Evolutionary conservation across 768 basidiomycete genomes (phyloP), one percentile per base, ranked within the genome.

Genomic region (Phlebiopsis gigantea): DNA sequence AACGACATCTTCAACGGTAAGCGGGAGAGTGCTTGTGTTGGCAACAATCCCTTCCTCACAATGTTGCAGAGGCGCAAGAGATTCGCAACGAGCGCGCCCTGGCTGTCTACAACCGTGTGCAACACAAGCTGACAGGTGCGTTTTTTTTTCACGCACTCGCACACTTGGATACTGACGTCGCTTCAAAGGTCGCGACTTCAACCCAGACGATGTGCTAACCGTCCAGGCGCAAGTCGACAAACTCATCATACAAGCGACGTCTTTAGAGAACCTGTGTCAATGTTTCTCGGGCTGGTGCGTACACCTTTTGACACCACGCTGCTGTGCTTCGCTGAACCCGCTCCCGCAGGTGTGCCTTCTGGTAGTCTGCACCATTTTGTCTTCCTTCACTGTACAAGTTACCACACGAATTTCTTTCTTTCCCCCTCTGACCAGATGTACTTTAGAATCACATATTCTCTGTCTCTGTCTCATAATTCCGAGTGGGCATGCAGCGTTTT

Each of bases 1-100:
- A 93, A 90, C 59, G 89, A 95, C 65, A 96, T 96, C 56, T 85
- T 97, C 70, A 91, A 88, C 65, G 91, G 94, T 92, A n/a, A n/a
- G n/a, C n/a, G n/a, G n/a, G n/a, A n/a, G 65, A 62, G 77, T 67
- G 4, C 19, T 29, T 10, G 41, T 46, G 21, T n/a, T 21, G n/a
- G 12, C 24, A 2, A 2, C 26, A 5, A 21, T 2, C 12, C 9
- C 5, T n/a, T 30, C 15, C 47, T 48, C 6, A 48, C 2, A 5
- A 8, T 30, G 14, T 24, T 46, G 79, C 79, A 68, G 84, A 81
- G 55, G 78, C 75, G 61, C 88, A 84, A 69, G 97, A 98, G 72
- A 84, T 92, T 57, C 87, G 93, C 61, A 98, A 98, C 64, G 88
- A 91, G 63, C 80, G 88, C 41, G 97, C 96, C 0, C 70, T 98